Evolutionary conservation across 2,329 filamentous ascomycete genomes (phyloP).

Genomic region (Trichoderma polysporum): DNA sequence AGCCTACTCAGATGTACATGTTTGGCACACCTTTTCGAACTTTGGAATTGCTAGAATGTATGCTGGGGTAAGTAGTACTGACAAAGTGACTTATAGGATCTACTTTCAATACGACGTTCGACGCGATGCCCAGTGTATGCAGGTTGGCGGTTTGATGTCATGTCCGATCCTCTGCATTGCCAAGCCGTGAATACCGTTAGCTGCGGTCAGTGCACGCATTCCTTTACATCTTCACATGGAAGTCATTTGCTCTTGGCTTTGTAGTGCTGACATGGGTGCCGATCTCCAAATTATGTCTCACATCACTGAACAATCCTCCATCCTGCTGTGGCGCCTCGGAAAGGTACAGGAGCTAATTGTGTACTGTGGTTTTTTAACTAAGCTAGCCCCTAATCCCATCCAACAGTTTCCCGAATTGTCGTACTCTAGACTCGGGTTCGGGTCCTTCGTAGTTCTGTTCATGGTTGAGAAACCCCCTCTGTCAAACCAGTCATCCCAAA

Average conservation of each 20-base stretch:
- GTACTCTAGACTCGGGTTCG: neutral
- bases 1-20: neutral
- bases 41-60: too few relatives aligned
- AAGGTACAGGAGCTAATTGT: neutral
- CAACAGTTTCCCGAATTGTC: neutral
- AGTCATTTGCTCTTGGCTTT: neutral
- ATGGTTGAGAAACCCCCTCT: constrained; percentile 26
- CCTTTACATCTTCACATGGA: neutral
- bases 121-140: neutral
- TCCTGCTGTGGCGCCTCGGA: neutral
- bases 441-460: neutral
- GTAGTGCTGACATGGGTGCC: neutral
- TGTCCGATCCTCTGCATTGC: neutral
- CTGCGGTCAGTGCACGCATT: neutral
- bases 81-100: neutral
- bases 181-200: neutral
- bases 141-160: neutral
- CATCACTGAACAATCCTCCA: neutral
- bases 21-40: neutral
- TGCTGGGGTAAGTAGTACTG: neutral
- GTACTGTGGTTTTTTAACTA: neutral
- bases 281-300: neutral
- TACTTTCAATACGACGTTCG: neutral
- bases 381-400: neutral
- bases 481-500: constrained; percentile 21